phyloP scores from a whole-genome alignment of 495 filamentous ascomycete species.

The Aspergillus bridgeri region DNA sequence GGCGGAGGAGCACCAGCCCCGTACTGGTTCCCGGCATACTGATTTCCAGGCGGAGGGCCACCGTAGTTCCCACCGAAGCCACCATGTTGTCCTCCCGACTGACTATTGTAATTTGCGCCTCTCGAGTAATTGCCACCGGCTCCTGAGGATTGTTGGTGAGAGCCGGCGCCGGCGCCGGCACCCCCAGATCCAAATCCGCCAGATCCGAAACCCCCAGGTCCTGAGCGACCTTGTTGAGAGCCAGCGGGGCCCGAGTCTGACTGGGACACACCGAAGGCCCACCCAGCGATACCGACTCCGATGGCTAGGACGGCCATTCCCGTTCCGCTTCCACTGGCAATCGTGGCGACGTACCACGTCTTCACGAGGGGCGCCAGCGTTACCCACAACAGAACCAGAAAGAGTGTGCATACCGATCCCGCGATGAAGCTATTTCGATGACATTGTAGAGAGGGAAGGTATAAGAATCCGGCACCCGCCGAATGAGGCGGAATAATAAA shows the following conservation, averaged over 20 bases:
- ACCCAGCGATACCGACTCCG: constrained; percentile 69
- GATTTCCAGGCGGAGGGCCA: constrained; percentile 28
- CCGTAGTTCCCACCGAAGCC: constrained; percentile 25
- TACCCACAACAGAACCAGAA: constrained; percentile 62
- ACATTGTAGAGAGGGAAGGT: constrained; percentile 82
- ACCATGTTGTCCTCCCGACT: constrained; percentile 19
- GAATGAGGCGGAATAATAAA: constrained; percentile 96
- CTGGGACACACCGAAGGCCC: constrained; percentile 69
- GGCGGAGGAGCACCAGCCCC: constrained; percentile 16
- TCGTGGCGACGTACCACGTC: constrained; percentile 63
- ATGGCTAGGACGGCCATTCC: constrained; percentile 59
- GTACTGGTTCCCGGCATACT: constrained; percentile 39
- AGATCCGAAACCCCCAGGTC: constrained; percentile 21
- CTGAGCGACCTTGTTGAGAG: neutral
- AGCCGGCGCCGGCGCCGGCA: constrained; percentile 7
- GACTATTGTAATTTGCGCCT: constrained; percentile 9
- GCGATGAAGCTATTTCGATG: constrained; percentile 89
- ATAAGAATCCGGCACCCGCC: constrained; percentile 84
- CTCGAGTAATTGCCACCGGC: constrained; percentile 12
- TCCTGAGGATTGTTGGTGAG: neutral
- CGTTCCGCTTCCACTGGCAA: constrained; percentile 57
- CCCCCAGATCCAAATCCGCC: constrained; percentile 20
- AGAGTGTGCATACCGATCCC: constrained; percentile 70
- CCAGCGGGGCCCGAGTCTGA: constrained; percentile 32
- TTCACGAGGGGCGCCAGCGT: constrained; percentile 65